phyloP scores from a whole-genome alignment of 306 rosid genomes.

The Malus domestica region DNA sequence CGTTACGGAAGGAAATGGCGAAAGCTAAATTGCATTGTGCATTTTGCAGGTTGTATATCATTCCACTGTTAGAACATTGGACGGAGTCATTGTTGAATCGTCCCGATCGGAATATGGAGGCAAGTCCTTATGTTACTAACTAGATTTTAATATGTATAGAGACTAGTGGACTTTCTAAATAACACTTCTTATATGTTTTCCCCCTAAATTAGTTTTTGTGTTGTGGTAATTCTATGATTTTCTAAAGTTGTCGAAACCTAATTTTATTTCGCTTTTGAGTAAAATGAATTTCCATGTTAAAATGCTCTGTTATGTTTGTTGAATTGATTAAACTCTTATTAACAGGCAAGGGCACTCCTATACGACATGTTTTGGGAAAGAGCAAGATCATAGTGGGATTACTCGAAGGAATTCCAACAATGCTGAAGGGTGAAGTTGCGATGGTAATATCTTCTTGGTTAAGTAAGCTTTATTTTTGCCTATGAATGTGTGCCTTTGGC shows the following conservation, averaged over 20 bases:
- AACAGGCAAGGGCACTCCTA: conserved; percentile 71
- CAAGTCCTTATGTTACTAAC: conserved; percentile 26
- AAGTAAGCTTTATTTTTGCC: background rate
- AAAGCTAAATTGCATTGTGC: background rate
- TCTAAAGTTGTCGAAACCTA: background rate
- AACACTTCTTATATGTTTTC: background rate
- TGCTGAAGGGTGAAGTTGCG: conserved; percentile 92
- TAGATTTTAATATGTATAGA: background rate
- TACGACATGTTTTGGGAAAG: conserved; percentile 76
- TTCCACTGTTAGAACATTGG: conserved; percentile 69
- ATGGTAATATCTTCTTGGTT: conserved; percentile 48
- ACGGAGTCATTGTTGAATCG: conserved; percentile 83
- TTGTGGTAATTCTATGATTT: background rate
- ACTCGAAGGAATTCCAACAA: conserved; percentile 90
- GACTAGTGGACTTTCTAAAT: background rate
- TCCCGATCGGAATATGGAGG: conserved; percentile 71
- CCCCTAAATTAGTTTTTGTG: background rate
- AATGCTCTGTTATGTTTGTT: conserved; percentile 12
- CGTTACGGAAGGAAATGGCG: background rate
- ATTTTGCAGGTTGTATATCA: conserved; percentile 74
- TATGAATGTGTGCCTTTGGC: background rate
- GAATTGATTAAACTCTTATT: conserved; percentile 13
- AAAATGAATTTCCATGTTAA: background rate
- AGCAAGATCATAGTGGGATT: conserved; percentile 87
- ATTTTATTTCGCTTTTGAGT: background rate